These are phyloP conservation scores for Albatrellus ellisii DNA, from an alignment of 768 basidiomycete species.

Conservation along the genomic window DNA sequence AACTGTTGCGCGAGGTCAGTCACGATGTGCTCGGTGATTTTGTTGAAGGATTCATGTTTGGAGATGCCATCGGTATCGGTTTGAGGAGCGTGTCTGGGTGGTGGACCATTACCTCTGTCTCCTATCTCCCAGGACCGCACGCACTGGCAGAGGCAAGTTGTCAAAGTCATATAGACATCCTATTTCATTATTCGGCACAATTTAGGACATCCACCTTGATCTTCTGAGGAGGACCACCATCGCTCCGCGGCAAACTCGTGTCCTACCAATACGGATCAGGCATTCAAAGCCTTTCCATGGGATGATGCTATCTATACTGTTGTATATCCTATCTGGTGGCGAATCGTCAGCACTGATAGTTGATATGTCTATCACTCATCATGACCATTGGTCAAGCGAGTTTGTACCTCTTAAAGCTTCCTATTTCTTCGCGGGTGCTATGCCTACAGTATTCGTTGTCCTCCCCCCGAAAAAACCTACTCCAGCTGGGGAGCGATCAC, in stretches of 20 bases:
- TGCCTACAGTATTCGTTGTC: conserved; percentile 45
- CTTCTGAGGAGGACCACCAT: conserved; percentile 1
- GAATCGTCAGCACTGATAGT: conserved; percentile 20
- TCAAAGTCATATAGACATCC: conserved; percentile 1
- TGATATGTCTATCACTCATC: conserved; percentile 33
- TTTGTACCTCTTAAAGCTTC: conserved; percentile 31
- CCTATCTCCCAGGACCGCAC: conserved; percentile 9
- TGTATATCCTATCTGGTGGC: conserved; percentile 19
- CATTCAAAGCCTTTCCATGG: conserved; percentile 27
- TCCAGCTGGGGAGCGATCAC: conserved; percentile 10
- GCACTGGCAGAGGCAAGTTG: conserved; percentile 5
- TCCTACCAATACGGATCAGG: conserved; percentile 37
- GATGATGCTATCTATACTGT: conserved; percentile 26
- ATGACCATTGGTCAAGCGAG: conserved; percentile 25
- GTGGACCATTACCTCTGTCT: conserved; percentile 35
- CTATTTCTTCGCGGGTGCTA: conserved; percentile 41
- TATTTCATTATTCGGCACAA: neutral
- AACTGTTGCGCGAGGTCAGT: conserved; percentile 30
- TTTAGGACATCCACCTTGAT: conserved; percentile 4
- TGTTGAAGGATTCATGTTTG: conserved; percentile 64
- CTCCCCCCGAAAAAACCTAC: conserved; percentile 36
- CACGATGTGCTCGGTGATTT: conserved; percentile 56
- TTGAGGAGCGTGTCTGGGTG: conserved; percentile 37
- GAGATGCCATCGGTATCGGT: conserved; percentile 53
- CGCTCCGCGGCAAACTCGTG: conserved; percentile 20